phyloP scores from a whole-genome alignment of 1,284 basidiomycete species.

The Cutaneotrichosporon sp. region DNA sequence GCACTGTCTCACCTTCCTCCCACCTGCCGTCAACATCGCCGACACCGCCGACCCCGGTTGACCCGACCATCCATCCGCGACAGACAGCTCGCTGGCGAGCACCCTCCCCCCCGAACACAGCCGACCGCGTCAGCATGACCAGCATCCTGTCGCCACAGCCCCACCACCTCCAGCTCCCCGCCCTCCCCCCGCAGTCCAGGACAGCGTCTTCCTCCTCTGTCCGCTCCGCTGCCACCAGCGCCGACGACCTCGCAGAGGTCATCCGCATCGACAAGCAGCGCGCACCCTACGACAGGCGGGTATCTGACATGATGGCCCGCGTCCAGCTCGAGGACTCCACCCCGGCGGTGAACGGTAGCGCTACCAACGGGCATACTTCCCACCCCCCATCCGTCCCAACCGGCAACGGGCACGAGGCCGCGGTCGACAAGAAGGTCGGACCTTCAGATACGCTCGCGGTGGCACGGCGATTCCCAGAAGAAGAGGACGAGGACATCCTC shows the following conservation, averaged over 20 bases:
- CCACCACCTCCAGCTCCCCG: not conserved
- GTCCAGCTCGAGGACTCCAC: not conserved
- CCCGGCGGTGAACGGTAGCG: not conserved
- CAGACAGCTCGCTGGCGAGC: not conserved
- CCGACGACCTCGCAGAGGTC: conserved; percentile 3
- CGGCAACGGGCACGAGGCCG: not conserved
- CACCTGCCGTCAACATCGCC: not conserved
- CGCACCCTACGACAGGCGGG: not conserved
- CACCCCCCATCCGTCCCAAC: not conserved
- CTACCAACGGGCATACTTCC: not conserved
- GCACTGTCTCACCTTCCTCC: not conserved
- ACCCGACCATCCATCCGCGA: not conserved
- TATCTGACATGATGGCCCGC: not conserved
- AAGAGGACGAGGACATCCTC: conserved; percentile 75
- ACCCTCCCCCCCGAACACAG: not conserved
- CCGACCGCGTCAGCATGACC: not conserved
- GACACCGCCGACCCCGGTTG: not conserved
- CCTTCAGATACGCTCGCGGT: not conserved
- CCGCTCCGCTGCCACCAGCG: conserved; percentile 3
- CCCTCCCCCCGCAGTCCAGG: not conserved
- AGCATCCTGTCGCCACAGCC: conserved; percentile 3
- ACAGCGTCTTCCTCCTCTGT: not conserved
- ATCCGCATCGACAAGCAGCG: conserved; percentile 10
- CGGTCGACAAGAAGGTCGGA: not conserved
- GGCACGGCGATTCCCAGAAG: conserved; percentile 22